Conservation (phyloP, 2,329 filamentous ascomycete species). For the Berkeleyomyces basicola region DNA sequence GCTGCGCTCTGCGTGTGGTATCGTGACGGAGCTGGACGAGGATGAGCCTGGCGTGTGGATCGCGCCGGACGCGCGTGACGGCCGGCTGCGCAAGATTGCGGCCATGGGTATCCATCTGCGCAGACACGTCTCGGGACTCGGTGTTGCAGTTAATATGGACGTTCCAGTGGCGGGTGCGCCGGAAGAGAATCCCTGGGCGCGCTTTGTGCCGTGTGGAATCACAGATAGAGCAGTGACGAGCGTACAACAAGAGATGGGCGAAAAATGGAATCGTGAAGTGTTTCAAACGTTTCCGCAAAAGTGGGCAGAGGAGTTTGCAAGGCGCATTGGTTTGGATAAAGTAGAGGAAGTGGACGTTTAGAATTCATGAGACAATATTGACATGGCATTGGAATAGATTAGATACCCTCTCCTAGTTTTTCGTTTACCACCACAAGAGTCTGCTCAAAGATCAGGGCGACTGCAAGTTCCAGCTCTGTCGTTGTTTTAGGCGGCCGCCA, state of each 20-base stretch:
- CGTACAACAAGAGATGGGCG: slow-evolving; percentile 37
- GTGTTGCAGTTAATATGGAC: slow-evolving; percentile 63
- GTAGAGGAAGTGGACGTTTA: slow-evolving; percentile 14
- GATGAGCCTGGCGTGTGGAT: slow-evolving; percentile 80
- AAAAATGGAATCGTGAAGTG: slow-evolving; percentile 4
- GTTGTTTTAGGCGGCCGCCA: slow-evolving; percentile 6
- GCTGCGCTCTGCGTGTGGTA: slow-evolving; percentile 37
- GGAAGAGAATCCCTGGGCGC: slow-evolving; percentile 35
- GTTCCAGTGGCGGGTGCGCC: slow-evolving; percentile 33
- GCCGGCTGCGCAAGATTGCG: slow-evolving; percentile 52
- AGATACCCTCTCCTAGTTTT: slow-evolving; percentile 33
- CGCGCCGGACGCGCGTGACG: slow-evolving; percentile 14
- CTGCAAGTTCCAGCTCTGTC: slow-evolving; percentile 46
- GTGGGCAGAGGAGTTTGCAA: slow-evolving; percentile 11
- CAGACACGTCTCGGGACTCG: slow-evolving; percentile 68
- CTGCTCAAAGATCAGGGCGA: slow-evolving; percentile 61
- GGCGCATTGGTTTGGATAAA: neutral
- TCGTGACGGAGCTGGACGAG: slow-evolving; percentile 43
- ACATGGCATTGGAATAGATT: neutral
- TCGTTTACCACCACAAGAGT: slow-evolving; percentile 62
- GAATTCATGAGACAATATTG: slow-evolving; percentile 13
- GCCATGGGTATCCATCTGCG: slow-evolving; percentile 85
- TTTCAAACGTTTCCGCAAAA: neutral
- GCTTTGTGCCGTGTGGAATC: slow-evolving; percentile 83
- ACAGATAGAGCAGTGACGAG: slow-evolving; percentile 67